Evolutionary conservation across 805 yeast genomes (phyloP).

Genomic region (Spathaspora boniae): DNA sequence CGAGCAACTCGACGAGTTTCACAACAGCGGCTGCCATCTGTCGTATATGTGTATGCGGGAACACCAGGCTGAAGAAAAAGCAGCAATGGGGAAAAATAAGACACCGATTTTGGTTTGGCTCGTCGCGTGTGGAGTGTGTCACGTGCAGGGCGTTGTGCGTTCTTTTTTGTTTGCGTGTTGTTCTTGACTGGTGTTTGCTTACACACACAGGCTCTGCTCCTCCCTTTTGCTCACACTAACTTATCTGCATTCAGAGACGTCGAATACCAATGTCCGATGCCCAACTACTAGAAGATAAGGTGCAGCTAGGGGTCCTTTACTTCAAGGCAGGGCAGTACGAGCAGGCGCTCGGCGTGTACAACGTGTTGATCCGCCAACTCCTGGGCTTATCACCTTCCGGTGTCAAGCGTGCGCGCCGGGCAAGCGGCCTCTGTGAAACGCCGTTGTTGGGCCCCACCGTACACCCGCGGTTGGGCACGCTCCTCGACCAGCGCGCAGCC

Average conservation of each 20-base stretch:
- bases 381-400: constrained; percentile 13
- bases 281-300: constrained; percentile 25
- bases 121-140: no score
- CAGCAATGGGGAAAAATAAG: no score
- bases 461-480: constrained; percentile 34
- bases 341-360: constrained; percentile 26
- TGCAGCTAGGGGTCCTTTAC: constrained; percentile 25
- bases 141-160: no score
- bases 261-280: constrained; percentile 15
- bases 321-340: constrained; percentile 27
- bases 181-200: background rate
- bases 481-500: constrained; percentile 49
- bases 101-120: no score
- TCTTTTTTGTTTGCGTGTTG: background rate
- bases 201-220: constrained; percentile 1
- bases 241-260: background rate
- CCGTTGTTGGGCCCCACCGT: constrained; percentile 28
- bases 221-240: constrained; percentile 1
- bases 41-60: no score
- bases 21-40: no score
- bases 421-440: constrained; percentile 17
- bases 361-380: constrained; percentile 20
- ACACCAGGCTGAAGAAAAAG: no score
- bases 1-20: constrained; percentile 3
- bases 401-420: constrained; percentile 16